These are phyloP conservation scores for Terana coerulea DNA, from an alignment of 768 basidiomycete genomes.

Conservation along the genomic window DNA sequence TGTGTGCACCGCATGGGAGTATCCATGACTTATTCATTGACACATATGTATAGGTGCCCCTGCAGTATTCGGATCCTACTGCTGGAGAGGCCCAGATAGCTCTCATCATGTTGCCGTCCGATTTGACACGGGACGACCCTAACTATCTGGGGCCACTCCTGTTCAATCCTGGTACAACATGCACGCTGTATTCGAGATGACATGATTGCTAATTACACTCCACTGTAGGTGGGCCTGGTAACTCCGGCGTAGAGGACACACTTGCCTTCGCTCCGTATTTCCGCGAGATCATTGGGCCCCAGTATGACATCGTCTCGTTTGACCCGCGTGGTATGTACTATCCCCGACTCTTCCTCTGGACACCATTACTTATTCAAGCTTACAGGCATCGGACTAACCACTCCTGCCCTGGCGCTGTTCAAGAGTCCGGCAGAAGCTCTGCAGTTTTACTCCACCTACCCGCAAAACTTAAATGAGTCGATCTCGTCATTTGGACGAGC, in stretches of 20 bases:
- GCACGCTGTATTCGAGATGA: no score
- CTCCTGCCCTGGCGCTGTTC: slow-evolving; percentile 20
- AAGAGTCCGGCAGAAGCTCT: slow-evolving; percentile 16
- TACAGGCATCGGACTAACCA: slow-evolving; percentile 23
- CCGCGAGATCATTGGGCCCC: slow-evolving; percentile 15
- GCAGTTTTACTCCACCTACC: slow-evolving; percentile 18
- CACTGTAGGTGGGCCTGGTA: slow-evolving; percentile 20
- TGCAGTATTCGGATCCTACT: slow-evolving; percentile 27
- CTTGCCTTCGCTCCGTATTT: slow-evolving; percentile 1
- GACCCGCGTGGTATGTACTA: slow-evolving; percentile 29
- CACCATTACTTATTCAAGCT: slow-evolving; percentile 14
- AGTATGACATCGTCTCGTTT: slow-evolving; percentile 27
- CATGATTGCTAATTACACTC: background rate
- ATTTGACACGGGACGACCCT: background rate
- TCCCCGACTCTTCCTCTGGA: slow-evolving; percentile 20
- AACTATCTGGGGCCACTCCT: background rate
- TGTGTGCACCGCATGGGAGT: background rate
- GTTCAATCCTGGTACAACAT: slow-evolving; percentile 11
- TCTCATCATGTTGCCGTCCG: slow-evolving; percentile 23
- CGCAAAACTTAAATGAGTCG: slow-evolving; percentile 20
- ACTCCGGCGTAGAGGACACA: slow-evolving; percentile 22
- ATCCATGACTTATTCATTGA: background rate
- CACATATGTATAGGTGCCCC: slow-evolving; percentile 25
- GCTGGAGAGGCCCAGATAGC: slow-evolving; percentile 28
- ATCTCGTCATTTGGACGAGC: slow-evolving; percentile 10